phyloP scores from a whole-genome alignment of 2,329 filamentous ascomycete species.

The Penicillium psychrosexuale region DNA sequence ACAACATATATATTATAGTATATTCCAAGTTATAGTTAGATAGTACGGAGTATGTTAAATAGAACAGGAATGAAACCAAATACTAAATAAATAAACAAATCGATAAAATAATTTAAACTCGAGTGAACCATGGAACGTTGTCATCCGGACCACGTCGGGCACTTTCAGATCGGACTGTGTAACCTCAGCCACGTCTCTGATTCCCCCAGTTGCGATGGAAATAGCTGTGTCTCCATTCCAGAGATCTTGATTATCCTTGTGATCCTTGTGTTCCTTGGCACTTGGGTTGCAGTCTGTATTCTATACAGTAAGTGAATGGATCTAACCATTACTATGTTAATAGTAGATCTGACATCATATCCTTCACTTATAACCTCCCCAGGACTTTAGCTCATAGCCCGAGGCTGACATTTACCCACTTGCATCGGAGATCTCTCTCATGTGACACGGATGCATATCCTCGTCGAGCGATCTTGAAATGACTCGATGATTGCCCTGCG shows the following conservation, averaged over 20 bases:
- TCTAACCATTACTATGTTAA: no score
- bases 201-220: conserved; percentile 5
- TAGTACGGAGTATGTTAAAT: no score
- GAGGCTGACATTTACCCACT: conserved; percentile 15
- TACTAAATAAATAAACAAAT: not conserved
- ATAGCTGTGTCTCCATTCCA: not conserved
- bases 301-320: no score
- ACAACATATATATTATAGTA: not conserved
- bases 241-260: not conserved
- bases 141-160: conserved; percentile 3
- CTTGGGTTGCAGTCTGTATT: conserved; percentile 1
- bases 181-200: conserved; percentile 5
- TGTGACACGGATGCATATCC: conserved; percentile 8
- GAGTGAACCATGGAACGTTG: conserved; percentile 7
- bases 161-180: conserved; percentile 6
- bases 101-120: not conserved
- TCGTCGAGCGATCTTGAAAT: not conserved
- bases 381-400: not conserved
- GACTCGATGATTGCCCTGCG: not conserved
- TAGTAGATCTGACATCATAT: conserved; percentile 12
- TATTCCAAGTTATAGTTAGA: not conserved
- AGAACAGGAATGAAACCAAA: no score
- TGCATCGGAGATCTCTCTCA: conserved; percentile 17
- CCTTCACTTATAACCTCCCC: not conserved
- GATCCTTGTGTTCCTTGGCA: not conserved